Evolutionary conservation across 805 yeast genomes (phyloP), one percentile per base, ranked within the genome.

Genomic region (Candida xiaguanensis): DNA sequence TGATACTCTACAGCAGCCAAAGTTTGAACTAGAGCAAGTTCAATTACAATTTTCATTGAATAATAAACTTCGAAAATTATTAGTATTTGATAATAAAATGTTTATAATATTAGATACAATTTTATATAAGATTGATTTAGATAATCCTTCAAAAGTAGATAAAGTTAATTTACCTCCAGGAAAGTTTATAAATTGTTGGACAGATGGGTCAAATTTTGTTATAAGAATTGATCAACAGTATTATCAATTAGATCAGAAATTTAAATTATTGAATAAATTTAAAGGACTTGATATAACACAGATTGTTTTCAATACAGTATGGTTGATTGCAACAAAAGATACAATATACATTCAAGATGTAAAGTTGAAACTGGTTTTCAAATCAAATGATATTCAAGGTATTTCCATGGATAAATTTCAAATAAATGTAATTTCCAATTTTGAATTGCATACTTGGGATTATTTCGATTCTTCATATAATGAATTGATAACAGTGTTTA

Each of bases 1-100:
- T 18, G 31, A 41, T 5, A 30, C 34, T 16, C 26, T 41, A 18
- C 36, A 48, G 8, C 43, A 44, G 28, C 65, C 65, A 1, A 36
- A 44, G 5, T 59, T 63, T 38, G 54, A 50, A 5, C 43, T 68
- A 8, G 72, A 67, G 39, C 55, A 56, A 15, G 73, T 67, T 3
- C 71, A 58, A 45, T 58, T 67, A 11, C 72, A 65, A 40, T 67
- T 67, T 44, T 58, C 51, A 16, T 59, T 67, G 25, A 41, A 47
- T 8, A 36, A 56, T 39, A 46, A 51, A 4, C 47, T 67, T 19
- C 46, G 42, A 8, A 38, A 47, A 13, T 45, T 67, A 9, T 46
- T 50, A 14, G 72, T 67, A 4, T 52, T 53, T 33, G 61, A 53
- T 38, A 62, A 66, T 43, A 47, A 49, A 15, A 68, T 68, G 74